Percentiles rank a stretch among this genome's conserved stretches.
Evolutionary conservation across 257 asterid genomes (phyloP).

Genomic region (Scutellaria barbata): DNA sequence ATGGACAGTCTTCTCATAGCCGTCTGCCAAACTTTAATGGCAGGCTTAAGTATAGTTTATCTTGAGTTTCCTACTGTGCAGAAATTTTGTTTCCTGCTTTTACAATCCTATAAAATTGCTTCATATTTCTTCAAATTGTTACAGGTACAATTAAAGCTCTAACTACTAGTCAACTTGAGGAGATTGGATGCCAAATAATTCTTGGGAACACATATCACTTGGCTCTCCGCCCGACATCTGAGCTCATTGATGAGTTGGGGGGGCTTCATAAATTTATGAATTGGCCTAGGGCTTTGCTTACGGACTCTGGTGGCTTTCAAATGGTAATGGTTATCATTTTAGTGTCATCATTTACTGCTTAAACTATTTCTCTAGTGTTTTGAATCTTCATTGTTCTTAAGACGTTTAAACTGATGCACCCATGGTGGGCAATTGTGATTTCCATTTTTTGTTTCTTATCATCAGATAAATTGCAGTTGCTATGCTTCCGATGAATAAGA

Average conservation of each 20-base stretch:
- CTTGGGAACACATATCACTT: conserved; percentile 97
- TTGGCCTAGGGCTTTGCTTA: conserved; percentile 95
- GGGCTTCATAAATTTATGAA: conserved; percentile 97
- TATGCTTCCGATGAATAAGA: not conserved
- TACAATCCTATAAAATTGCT: not conserved
- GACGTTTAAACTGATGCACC: not conserved
- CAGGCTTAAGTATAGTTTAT: not conserved
- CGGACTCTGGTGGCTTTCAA: conserved; percentile 99
- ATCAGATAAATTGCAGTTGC: not conserved
- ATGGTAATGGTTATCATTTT: conserved; percentile 64
- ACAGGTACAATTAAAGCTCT: conserved; percentile 94
- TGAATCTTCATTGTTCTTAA: not conserved
- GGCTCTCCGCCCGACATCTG: conserved; percentile 97
- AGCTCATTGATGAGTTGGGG: conserved; percentile 94
- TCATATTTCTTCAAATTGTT: conserved; percentile 32
- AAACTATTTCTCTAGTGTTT: not conserved
- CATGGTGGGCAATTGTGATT: not conserved
- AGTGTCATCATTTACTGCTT: not conserved
- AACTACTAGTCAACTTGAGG: conserved; percentile 88
- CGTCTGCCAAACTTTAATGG: not conserved
- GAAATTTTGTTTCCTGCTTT: not conserved
- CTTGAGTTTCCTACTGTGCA: not conserved
- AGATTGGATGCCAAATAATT: conserved; percentile 96
- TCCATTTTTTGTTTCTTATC: not conserved
- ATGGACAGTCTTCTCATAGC: not conserved